A percentile compares a stretch with the other conserved stretches of the same genome.
Conservation (phyloP, 2,329 filamentous ascomycete genomes). For the Thyridium curvatum region DNA sequence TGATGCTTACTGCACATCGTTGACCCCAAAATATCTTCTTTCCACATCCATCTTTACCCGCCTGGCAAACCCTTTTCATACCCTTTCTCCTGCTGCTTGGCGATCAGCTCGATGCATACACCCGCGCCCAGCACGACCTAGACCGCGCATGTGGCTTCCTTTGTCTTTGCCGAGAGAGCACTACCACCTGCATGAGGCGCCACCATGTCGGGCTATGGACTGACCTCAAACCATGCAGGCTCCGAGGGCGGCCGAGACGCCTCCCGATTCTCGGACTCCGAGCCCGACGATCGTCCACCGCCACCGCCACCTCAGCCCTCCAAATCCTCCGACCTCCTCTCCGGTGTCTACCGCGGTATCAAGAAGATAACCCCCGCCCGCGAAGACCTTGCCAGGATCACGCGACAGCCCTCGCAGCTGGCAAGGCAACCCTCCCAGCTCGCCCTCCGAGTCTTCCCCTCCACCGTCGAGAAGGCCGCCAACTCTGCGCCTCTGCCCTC, state of each 20-base stretch:
- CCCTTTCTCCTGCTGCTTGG: no score
- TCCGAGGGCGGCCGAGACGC: conserved; percentile 21
- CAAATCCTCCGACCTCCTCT: conserved; percentile 41
- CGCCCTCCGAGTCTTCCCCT: conserved; percentile 26
- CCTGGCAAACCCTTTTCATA: no score
- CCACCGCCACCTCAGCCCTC: conserved; percentile 22
- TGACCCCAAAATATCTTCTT: no score
- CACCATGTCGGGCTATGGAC: conserved; percentile 18
- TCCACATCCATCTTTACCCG: no score
- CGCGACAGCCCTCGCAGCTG: conserved; percentile 36
- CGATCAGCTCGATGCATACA: no score
- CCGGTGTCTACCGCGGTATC: conserved; percentile 45
- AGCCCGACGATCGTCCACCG: conserved; percentile 31
- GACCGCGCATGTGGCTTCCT: not conserved
- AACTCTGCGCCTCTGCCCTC: conserved; percentile 18
- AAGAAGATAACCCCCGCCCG: conserved; percentile 38
- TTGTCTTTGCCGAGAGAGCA: not conserved
- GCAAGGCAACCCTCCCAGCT: conserved; percentile 19
- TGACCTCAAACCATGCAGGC: conserved; percentile 24
- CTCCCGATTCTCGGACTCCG: conserved; percentile 36
- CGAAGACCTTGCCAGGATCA: conserved; percentile 35
- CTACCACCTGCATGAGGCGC: conserved; percentile 1
- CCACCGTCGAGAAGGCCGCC: conserved; percentile 14
- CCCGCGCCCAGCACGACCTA: no score
- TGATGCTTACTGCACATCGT: no score